A percentile compares a stretch with the other conserved stretches of the same genome.
Conservation (phyloP, 345 rosid species). For the Corymbia maculata region DNA sequence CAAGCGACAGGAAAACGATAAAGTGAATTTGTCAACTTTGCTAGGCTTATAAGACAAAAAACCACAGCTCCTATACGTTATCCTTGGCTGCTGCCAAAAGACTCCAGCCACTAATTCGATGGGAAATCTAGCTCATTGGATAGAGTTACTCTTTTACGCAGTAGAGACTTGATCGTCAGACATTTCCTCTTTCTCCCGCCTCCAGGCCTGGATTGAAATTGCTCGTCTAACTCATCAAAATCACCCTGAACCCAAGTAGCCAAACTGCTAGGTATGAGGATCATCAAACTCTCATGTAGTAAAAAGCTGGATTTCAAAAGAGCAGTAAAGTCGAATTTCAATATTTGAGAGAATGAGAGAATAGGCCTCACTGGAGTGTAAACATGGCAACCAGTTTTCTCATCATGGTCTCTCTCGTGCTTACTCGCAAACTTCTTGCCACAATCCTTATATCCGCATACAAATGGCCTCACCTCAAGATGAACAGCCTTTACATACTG, state of each 20-base stretch:
- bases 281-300: not conserved
- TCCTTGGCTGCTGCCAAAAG: not conserved
- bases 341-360: not conserved
- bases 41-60: not conserved
- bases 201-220: conserved; percentile 51
- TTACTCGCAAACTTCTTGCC: conserved; percentile 66
- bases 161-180: conserved; percentile 42
- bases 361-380: conserved; percentile 43
- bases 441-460: conserved; percentile 51
- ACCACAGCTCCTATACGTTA: not conserved
- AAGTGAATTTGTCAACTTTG: not conserved
- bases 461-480: conserved; percentile 37
- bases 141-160: conserved; percentile 50
- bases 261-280: not conserved
- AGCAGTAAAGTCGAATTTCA: conserved; percentile 1
- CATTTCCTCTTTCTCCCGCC: conserved; percentile 70
- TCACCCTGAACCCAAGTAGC: conserved; percentile 48
- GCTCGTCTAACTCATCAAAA: conserved; percentile 51
- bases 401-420: conserved; percentile 79
- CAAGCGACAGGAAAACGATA: not conserved
- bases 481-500: conserved; percentile 63
- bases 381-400: conserved; percentile 39
- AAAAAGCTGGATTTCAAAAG: not conserved
- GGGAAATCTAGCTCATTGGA: conserved; percentile 2
- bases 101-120: not conserved